Base-by-base conservation (phyloP, 805 yeast genomes). In the Candida nanaspora region DNA sequence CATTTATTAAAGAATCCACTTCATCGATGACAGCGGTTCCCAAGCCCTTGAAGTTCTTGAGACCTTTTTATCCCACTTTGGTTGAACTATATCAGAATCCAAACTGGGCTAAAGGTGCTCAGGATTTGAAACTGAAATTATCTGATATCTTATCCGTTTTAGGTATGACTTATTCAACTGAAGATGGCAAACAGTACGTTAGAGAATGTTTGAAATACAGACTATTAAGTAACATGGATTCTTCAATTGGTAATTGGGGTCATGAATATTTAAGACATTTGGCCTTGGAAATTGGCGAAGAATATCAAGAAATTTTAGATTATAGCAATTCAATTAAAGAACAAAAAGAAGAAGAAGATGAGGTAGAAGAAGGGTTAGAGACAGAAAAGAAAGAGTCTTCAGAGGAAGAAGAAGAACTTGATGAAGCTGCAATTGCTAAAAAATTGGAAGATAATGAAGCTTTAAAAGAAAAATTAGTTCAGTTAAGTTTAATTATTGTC, bases 11-110 rank as follows among this genome's bases (percentile, higher is more conserved):
- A 49, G 94, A 93, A 41, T 85, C 97, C 11, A 93, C 99, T 3
- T 86, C 96, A 30, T 89, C 97, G 8, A 93, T 93, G 97, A 93
- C 98, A 2, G 99, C 99, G 3, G 98, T 93, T 39, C 99, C 99
- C 30, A 93, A 93, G 63, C 99, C 99, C 5, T 76, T 93, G 65
- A 94, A 93, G 68, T 93, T 93, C 59, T 72, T 93, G 48, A 79
- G 96, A 55, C 96, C 97, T 7, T 86, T 80, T 55, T 93, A 82
- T 58, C 80, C 82, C 18, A 54, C 70, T n/a, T 69, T 93, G 53
- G 76, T 77, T 27, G 72, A 68, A 41, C 64, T 85, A 31, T 84
- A 82, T 60, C 20, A 19, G 3, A 37, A 21, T 15, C 80, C 75
- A 29, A 67, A 69, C 28, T 87, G 96, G 96, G 63, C 69, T 11